Conservation (phyloP, 306 rosid species). For the Fragaria vesca region DNA sequence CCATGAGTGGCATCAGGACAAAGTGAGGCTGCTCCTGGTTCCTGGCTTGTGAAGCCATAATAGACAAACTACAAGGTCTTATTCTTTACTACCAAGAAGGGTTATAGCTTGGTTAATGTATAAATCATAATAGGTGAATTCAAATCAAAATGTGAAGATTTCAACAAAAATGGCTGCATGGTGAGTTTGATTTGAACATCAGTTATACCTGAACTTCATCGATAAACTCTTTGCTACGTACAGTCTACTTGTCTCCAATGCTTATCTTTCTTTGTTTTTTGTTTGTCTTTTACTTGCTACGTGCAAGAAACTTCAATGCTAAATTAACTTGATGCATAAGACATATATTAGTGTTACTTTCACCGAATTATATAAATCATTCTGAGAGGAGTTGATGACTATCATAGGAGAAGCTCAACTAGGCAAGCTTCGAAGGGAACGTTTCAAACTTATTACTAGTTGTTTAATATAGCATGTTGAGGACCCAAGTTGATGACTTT, state of each 20-base stretch:
- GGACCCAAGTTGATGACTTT: too few species aligned
- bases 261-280: not conserved
- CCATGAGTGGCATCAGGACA: slow-evolving; percentile 69
- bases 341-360: slow-evolving; percentile 1
- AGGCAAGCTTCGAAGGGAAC: too few species aligned
- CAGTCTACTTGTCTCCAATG: not conserved
- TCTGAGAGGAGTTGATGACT: not conserved
- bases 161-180: not conserved
- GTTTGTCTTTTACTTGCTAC: not conserved
- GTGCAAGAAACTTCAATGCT: not conserved
- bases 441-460: too few species aligned
- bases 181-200: not conserved
- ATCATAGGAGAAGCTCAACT: too few species aligned
- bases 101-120: not conserved
- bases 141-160: not conserved
- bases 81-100: not conserved
- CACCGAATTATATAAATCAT: too few species aligned
- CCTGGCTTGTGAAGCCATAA: slow-evolving; percentile 28
- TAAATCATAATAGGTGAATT: not conserved
- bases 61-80: not conserved
- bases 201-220: not conserved
- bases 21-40: slow-evolving; percentile 49
- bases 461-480: too few species aligned
- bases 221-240: not conserved
- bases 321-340: too few species aligned